Percentiles rank a stretch among this genome's conserved stretches.
Conservation (phyloP, 495 filamentous ascomycete genomes). For the Pyrenula massariospora region DNA sequence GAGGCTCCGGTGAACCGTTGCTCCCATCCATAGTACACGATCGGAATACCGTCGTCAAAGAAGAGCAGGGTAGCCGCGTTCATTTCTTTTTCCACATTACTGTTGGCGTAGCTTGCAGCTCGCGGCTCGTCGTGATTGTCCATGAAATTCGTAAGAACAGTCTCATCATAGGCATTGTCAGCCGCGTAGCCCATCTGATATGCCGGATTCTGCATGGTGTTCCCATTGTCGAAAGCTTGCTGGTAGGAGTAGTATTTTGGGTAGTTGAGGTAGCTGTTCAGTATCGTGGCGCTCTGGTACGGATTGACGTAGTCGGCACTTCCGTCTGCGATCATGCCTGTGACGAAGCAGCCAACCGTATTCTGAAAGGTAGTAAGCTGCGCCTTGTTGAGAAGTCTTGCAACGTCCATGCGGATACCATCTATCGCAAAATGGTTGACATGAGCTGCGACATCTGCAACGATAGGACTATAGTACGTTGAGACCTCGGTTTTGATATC, state of each 20-base stretch:
- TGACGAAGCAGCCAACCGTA: conserved; percentile 49
- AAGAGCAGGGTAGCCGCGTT: conserved; percentile 58
- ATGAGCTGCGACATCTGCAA: conserved; percentile 47
- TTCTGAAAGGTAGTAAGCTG: conserved; percentile 49
- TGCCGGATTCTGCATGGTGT: conserved; percentile 35
- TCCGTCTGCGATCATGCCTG: conserved; percentile 54
- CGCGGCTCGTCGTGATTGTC: conserved; percentile 58
- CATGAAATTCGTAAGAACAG: conserved; percentile 49
- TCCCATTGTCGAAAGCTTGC: conserved; percentile 33
- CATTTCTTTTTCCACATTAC: conserved; percentile 32
- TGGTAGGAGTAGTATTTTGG: conserved; percentile 47
- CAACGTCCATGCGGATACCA: conserved; percentile 59
- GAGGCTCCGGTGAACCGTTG: conserved; percentile 47
- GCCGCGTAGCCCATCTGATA: conserved; percentile 32
- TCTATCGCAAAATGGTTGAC: conserved; percentile 57
- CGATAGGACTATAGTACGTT: conserved; percentile 13
- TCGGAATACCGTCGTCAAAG: conserved; percentile 47
- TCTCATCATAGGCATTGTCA: conserved; percentile 34
- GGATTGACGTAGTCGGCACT: conserved; percentile 43
- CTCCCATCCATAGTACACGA: conserved; percentile 52
- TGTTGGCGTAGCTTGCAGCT: conserved; percentile 35
- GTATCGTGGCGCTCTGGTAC: conserved; percentile 44
- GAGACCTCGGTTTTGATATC: background rate
- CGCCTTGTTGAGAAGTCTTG: conserved; percentile 47
- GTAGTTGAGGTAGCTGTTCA: conserved; percentile 49